Evolutionary conservation across 2,329 filamentous ascomycete species (phyloP).

Genomic region (Curvularia eragrostidis): DNA sequence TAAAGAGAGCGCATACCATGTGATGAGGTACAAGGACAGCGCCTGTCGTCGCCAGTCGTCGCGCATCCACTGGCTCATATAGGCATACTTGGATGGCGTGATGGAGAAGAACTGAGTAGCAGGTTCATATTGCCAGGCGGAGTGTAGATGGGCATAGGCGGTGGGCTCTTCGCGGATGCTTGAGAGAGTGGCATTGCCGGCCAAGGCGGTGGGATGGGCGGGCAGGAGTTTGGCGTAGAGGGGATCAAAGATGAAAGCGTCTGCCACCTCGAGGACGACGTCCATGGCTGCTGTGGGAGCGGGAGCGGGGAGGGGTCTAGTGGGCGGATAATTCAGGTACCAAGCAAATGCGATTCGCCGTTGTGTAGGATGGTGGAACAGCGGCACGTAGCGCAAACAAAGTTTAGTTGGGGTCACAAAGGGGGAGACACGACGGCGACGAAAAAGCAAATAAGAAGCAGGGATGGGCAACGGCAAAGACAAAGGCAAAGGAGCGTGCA

Average conservation of each 20-base stretch:
- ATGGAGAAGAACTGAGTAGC: slow-evolving; percentile 73
- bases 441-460: background rate
- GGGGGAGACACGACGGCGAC: background rate
- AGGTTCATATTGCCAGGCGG: slow-evolving; percentile 71
- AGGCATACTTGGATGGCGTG: slow-evolving; percentile 76
- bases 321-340: slow-evolving; percentile 29
- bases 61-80: slow-evolving; percentile 76
- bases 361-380: slow-evolving; percentile 8
- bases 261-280: slow-evolving; percentile 83
- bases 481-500: slow-evolving; percentile 4
- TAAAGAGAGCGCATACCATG: slow-evolving; percentile 67
- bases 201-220: slow-evolving; percentile 53
- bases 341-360: slow-evolving; percentile 28
- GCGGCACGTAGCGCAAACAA: slow-evolving; percentile 7
- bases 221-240: slow-evolving; percentile 77
- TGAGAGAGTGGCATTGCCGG: slow-evolving; percentile 64
- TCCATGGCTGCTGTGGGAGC: slow-evolving; percentile 68
- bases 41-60: slow-evolving; percentile 80
- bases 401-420: background rate
- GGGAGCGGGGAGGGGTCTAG: slow-evolving; percentile 17
- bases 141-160: slow-evolving; percentile 32
- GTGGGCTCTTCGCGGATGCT: slow-evolving; percentile 53
- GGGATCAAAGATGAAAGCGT: slow-evolving; percentile 82
- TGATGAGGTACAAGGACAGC: slow-evolving; percentile 79
- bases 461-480: slow-evolving; percentile 2